Evolutionary conservation across 106 monocot species (phyloP).

Genomic region (Dioscorea dumetorum): DNA sequence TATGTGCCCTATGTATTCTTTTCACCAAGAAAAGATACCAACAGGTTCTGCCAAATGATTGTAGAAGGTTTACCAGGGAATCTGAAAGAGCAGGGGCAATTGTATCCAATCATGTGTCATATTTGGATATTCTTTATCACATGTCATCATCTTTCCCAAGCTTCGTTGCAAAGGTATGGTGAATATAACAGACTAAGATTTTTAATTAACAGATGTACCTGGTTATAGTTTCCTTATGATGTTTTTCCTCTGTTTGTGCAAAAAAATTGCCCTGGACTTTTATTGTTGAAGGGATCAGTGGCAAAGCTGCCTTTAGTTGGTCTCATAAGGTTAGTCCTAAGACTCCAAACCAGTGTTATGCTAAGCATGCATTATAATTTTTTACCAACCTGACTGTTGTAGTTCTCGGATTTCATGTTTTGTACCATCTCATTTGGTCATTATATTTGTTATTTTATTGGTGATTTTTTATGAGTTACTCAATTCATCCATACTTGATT

Average conservation of each 20-base stretch:
- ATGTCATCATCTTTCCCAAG: conserved; percentile 75
- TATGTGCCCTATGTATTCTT: not conserved
- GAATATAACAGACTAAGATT: too few relatives aligned
- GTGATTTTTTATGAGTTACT: not conserved
- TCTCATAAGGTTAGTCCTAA: conserved; percentile 80
- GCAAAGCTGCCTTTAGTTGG: conserved; percentile 83
- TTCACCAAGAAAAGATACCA: too few relatives aligned
- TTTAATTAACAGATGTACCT: not conserved
- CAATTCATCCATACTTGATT: too few relatives aligned
- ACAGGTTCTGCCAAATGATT: conserved; percentile 27
- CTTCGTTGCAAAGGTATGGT: conserved; percentile 93
- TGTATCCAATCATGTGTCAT: conserved; percentile 68
- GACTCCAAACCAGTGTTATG: too few relatives aligned
- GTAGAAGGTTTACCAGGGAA: conserved; percentile 28
- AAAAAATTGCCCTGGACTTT: conserved; percentile 13
- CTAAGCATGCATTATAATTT: not conserved
- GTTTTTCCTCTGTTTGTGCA: conserved; percentile 9
- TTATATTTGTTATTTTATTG: not conserved
- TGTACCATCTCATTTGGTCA: not conserved
- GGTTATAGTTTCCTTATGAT: conserved; percentile 17
- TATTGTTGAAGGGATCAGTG: conserved; percentile 83
- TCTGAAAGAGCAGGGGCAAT: conserved; percentile 44
- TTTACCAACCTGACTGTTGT: not conserved
- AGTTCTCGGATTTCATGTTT: not conserved
- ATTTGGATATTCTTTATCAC: conserved; percentile 73